These are phyloP conservation scores for Kwoniella botswanensis DNA, from an alignment of 768 basidiomycete species.

Conservation along the genomic window DNA sequence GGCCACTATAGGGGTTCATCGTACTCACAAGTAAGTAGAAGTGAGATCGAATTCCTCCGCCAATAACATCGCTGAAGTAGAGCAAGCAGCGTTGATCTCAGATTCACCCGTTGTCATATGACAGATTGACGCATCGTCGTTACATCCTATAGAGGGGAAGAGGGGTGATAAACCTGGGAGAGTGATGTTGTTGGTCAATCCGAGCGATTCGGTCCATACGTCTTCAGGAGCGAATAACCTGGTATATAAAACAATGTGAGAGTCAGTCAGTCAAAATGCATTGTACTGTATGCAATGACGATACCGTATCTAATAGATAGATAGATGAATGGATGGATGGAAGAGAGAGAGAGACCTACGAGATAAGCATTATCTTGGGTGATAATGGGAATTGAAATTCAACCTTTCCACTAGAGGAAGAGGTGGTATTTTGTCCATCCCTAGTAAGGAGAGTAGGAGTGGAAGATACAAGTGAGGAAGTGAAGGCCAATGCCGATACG, in stretches of 20 bases:
- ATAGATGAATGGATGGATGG: too few species aligned
- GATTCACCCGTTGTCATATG: slow-evolving; percentile 59
- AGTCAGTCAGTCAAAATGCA: background rate
- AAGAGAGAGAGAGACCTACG: slow-evolving; percentile 25
- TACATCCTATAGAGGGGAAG: slow-evolving; percentile 60
- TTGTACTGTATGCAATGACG: background rate
- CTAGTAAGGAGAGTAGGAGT: background rate
- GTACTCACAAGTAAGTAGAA: slow-evolving; percentile 59
- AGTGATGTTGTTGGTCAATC: slow-evolving; percentile 58
- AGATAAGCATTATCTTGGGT: slow-evolving; percentile 50
- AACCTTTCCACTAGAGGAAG: background rate
- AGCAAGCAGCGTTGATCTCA: slow-evolving; percentile 62
- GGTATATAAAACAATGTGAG: too few species aligned
- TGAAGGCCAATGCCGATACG: background rate
- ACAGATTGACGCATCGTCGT: slow-evolving; percentile 57
- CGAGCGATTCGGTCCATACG: slow-evolving; percentile 47
- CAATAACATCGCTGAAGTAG: slow-evolving; percentile 57
- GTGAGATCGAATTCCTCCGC: slow-evolving; percentile 59
- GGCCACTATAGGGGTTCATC: background rate
- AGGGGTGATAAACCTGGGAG: slow-evolving; percentile 60
- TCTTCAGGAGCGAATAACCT: slow-evolving; percentile 51
- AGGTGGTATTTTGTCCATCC: background rate
- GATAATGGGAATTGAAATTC: slow-evolving; percentile 29
- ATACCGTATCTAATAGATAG: too few species aligned
- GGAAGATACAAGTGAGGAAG: slow-evolving; percentile 6